These are phyloP conservation scores for Dactylellina parvicollis DNA, from an alignment of 2,329 filamentous ascomycete genomes.

Conservation along the genomic window DNA sequence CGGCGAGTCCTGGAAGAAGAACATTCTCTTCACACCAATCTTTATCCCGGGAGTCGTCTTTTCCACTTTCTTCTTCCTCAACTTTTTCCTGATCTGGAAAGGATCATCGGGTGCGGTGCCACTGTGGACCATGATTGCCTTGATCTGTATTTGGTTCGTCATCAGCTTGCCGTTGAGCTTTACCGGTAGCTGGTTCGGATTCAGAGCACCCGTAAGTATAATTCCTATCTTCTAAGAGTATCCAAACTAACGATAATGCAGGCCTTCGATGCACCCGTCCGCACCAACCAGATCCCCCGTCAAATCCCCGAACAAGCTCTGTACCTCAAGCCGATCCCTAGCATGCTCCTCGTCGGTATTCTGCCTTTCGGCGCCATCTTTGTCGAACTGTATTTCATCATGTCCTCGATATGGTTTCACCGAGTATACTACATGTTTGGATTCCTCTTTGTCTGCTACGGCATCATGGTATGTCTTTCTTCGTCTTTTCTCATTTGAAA, in stretches of 20 bases:
- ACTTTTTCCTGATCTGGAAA: constrained; percentile 96
- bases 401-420: constrained; percentile 98
- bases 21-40: constrained; percentile 86
- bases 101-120: constrained; percentile 92
- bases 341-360: constrained; percentile 89
- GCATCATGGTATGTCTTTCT: constrained; percentile 72
- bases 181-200: constrained; percentile 90
- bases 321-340: constrained; percentile 86
- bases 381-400: constrained; percentile 98
- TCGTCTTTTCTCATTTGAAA: background rate
- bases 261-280: constrained; percentile 80
- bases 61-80: constrained; percentile 86
- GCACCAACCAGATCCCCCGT: constrained; percentile 96
- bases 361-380: constrained; percentile 97
- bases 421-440: constrained; percentile 99
- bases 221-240: background rate
- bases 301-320: constrained; percentile 87
- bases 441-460: constrained; percentile 97
- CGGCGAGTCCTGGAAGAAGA: constrained; percentile 92
- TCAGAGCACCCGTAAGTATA: constrained; percentile 70
- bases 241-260: constrained; percentile 56
- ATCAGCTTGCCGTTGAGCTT: constrained; percentile 93
- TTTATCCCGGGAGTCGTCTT: constrained; percentile 90
- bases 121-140: constrained; percentile 94
- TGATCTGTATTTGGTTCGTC: constrained; percentile 94